Evolutionary conservation across 352 stramenopile species (phyloP).

Genomic region (Peronosclerospora sorghi): DNA sequence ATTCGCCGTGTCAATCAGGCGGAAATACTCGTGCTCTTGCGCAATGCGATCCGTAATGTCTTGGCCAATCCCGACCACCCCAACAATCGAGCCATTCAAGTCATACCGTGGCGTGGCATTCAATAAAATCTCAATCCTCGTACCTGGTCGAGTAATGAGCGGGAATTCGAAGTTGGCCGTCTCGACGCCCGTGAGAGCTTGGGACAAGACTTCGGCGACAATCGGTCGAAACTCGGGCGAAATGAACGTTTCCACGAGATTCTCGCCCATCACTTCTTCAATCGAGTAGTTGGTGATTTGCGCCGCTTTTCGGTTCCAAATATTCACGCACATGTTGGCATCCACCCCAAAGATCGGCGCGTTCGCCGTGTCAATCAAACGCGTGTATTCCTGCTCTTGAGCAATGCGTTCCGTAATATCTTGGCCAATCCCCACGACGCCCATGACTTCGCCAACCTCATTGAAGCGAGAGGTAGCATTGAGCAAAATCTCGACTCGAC

Average conservation of each 20-base stretch:
- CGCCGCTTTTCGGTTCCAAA: conserved; percentile 87
- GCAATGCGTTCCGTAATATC: conserved; percentile 80
- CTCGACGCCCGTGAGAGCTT: conserved; percentile 56
- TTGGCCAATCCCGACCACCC: conserved; percentile 79
- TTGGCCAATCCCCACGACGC: conserved; percentile 78
- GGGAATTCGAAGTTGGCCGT: conserved; percentile 84
- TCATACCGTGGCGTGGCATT: conserved; percentile 66
- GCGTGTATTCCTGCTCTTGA: conserved; percentile 81
- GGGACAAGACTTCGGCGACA: conserved; percentile 60
- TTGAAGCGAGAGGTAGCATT: conserved; percentile 61
- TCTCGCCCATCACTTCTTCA: conserved; percentile 69
- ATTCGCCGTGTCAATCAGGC: conserved; percentile 66
- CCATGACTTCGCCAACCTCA: conserved; percentile 63
- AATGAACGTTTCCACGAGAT: conserved; percentile 80
- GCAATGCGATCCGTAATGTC: conserved; percentile 74
- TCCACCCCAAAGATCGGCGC: conserved; percentile 88
- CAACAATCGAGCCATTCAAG: conserved; percentile 68
- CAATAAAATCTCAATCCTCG: conserved; percentile 64
- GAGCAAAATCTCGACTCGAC: conserved; percentile 54
- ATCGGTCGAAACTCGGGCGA: conserved; percentile 55
- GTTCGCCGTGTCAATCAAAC: conserved; percentile 87
- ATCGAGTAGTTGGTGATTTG: conserved; percentile 82
- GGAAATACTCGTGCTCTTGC: conserved; percentile 71
- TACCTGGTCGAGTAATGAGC: conserved; percentile 61
- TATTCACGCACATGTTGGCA: conserved; percentile 78